A percentile compares a stretch with the other conserved stretches of the same genome.
Evolutionary conservation across 2,329 filamentous ascomycete genomes (phyloP).

Genomic region (Diplodia mutila): DNA sequence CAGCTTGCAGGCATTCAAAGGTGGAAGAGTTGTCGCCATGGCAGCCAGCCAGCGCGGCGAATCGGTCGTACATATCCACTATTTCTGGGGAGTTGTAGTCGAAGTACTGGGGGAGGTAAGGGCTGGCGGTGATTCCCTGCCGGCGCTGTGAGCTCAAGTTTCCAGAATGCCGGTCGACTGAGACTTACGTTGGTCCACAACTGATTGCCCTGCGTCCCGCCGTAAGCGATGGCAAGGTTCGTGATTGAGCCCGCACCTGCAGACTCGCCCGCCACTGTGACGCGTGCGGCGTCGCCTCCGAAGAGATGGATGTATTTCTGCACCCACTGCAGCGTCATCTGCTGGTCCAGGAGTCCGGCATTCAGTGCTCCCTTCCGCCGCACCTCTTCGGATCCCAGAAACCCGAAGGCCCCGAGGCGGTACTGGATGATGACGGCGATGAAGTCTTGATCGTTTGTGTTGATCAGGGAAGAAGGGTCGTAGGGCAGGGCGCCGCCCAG

Average conservation of each 20-base stretch:
- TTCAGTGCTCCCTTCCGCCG: constrained; percentile 47
- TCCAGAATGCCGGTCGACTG: no score
- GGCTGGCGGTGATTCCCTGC: constrained; percentile 38
- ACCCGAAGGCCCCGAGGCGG: constrained; percentile 63
- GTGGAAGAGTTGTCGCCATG: background rate
- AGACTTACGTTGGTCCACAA: constrained; percentile 42
- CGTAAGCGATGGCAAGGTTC: constrained; percentile 43
- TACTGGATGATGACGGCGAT: constrained; percentile 59
- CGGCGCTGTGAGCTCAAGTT: background rate
- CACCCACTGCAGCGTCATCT: constrained; percentile 57
- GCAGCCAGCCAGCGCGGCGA: constrained; percentile 56
- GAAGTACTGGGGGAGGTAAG: constrained; percentile 65
- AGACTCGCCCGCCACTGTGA: constrained; percentile 44
- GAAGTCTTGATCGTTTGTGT: constrained; percentile 56
- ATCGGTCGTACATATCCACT: constrained; percentile 54
- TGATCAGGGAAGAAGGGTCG: constrained; percentile 63
- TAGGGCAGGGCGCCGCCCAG: constrained; percentile 60
- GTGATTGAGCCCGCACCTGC: constrained; percentile 47
- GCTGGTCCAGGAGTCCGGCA: constrained; percentile 52
- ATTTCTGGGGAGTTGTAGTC: constrained; percentile 54
- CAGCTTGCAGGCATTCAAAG: constrained; percentile 58
- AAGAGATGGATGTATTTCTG: constrained; percentile 56
- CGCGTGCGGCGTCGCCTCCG: constrained; percentile 39
- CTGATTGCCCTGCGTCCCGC: constrained; percentile 37
- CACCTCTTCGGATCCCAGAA: constrained; percentile 62